These are phyloP conservation scores for Xenosphaeropsis pyriputrescens DNA, from an alignment of 2,329 filamentous ascomycete genomes.

Conservation along the genomic window DNA sequence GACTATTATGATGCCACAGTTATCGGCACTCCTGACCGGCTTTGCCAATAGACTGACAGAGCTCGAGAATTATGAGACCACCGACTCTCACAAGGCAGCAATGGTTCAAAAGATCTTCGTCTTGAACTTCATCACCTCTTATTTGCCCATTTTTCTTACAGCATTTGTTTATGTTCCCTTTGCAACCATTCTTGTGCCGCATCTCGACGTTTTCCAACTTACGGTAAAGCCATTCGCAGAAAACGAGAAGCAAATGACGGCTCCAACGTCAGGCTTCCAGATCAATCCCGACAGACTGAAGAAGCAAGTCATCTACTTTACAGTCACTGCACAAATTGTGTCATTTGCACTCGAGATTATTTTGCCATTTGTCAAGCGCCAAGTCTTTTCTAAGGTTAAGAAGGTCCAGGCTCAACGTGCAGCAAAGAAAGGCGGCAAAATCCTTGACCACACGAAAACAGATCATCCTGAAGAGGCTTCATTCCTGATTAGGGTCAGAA, in stretches of 20 bases:
- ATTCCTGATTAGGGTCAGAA: conserved; percentile 69
- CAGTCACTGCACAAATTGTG: conserved; percentile 84
- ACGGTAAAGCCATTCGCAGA: conserved; percentile 64
- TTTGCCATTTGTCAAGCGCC: conserved; percentile 72
- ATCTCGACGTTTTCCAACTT: conserved; percentile 68
- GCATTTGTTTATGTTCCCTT: conserved; percentile 94
- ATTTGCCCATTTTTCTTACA: conserved; percentile 81
- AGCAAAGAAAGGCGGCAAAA: conserved; percentile 33
- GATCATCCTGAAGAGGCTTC: conserved; percentile 65
- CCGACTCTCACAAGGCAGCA: conserved; percentile 68
- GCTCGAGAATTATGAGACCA: conserved; percentile 84
- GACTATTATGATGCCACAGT: conserved; percentile 65
- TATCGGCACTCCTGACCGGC: conserved; percentile 59
- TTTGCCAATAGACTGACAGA: conserved; percentile 67
- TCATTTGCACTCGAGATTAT: conserved; percentile 75
- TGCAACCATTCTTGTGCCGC: conserved; percentile 67
- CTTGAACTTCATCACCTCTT: conserved; percentile 92
- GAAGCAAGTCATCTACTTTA: conserved; percentile 91
- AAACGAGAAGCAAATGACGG: conserved; percentile 53
- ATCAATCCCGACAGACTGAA: conserved; percentile 75
- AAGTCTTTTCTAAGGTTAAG: conserved; percentile 65
- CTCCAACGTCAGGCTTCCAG: conserved; percentile 47
- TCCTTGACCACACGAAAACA: conserved; percentile 27
- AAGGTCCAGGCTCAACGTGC: conserved; percentile 48
- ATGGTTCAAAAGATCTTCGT: conserved; percentile 90